Conservation (phyloP, 2,329 filamentous ascomycete genomes). For the Cercospora sp. region DNA sequence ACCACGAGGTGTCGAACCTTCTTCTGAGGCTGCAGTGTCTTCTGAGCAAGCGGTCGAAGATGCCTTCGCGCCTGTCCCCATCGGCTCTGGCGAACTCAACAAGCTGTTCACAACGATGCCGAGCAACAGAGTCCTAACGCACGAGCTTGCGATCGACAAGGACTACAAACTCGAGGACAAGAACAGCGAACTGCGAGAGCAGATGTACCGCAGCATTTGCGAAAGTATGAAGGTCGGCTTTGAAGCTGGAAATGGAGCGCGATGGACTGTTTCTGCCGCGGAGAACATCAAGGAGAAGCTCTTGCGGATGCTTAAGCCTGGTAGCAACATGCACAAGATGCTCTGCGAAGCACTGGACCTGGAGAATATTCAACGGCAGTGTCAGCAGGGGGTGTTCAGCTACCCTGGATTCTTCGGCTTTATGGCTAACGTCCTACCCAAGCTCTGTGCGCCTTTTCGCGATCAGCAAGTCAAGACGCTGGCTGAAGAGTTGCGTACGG, state of each 20-base stretch:
- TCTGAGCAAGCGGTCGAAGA: slow-evolving; percentile 28
- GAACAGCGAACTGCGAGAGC: slow-evolving; percentile 60
- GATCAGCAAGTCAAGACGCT: slow-evolving; percentile 73
- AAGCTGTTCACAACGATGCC: slow-evolving; percentile 64
- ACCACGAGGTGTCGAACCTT: slow-evolving; percentile 58
- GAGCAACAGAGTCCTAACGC: slow-evolving; percentile 72
- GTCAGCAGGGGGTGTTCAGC: slow-evolving; percentile 71
- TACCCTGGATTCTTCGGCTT: slow-evolving; percentile 79
- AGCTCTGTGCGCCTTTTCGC: slow-evolving; percentile 78
- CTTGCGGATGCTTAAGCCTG: slow-evolving; percentile 68
- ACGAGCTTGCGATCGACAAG: slow-evolving; percentile 77
- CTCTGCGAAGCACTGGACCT: slow-evolving; percentile 75
- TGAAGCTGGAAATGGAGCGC: slow-evolving; percentile 63
- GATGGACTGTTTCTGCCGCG: slow-evolving; percentile 70
- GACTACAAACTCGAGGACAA: slow-evolving; percentile 69
- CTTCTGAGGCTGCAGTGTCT: slow-evolving; percentile 21
- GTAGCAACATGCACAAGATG: slow-evolving; percentile 71
- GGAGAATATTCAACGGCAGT: slow-evolving; percentile 69
- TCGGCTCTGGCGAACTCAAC: slow-evolving; percentile 47
- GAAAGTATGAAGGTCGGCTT: slow-evolving; percentile 63
- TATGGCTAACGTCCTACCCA: slow-evolving; percentile 72
- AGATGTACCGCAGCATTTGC: slow-evolving; percentile 61
- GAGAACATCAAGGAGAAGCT: slow-evolving; percentile 71
- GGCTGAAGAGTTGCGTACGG: slow-evolving; percentile 55
- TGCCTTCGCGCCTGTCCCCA: slow-evolving; percentile 20